These are phyloP conservation scores for Lachnellula occidentalis DNA, from an alignment of 2,329 filamentous ascomycete species.

Conservation along the genomic window DNA sequence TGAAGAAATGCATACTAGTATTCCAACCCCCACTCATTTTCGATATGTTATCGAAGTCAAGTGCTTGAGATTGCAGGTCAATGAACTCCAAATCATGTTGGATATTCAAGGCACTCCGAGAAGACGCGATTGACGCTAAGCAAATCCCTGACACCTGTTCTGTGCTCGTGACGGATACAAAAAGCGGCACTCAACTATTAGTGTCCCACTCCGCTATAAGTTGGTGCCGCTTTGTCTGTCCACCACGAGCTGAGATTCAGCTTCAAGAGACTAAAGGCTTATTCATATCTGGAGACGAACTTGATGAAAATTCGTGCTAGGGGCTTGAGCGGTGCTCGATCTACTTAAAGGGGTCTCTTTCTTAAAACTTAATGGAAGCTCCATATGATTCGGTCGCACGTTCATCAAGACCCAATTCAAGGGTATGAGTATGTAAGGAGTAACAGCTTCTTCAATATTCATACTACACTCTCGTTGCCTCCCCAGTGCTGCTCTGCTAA, in stretches of 20 bases:
- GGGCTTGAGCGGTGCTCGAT: too few relatives aligned
- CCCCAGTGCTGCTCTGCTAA: background rate
- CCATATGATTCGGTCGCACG: background rate
- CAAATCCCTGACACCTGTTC: background rate
- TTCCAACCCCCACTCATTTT: constrained; percentile 85
- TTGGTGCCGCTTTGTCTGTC: too few relatives aligned
- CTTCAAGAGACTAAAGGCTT: too few relatives aligned
- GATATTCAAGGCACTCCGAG: background rate
- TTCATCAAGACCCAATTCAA: background rate
- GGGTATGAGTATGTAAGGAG: background rate
- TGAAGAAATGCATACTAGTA: constrained; percentile 55
- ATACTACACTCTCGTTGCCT: constrained; percentile 5
- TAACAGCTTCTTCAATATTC: background rate
- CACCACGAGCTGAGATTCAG: too few relatives aligned
- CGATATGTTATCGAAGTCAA: constrained; percentile 4
- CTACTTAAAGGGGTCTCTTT: too few relatives aligned
- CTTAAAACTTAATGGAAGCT: too few relatives aligned
- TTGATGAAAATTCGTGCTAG: too few relatives aligned
- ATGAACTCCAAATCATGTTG: background rate
- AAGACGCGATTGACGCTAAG: constrained; percentile 2
- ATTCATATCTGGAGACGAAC: too few relatives aligned
- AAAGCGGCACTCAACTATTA: too few relatives aligned
- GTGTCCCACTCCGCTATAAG: too few relatives aligned
- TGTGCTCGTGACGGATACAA: background rate
- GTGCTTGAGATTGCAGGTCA: background rate